Conservation (phyloP, 495 filamentous ascomycete species). For the Monascus purpureus region DNA sequence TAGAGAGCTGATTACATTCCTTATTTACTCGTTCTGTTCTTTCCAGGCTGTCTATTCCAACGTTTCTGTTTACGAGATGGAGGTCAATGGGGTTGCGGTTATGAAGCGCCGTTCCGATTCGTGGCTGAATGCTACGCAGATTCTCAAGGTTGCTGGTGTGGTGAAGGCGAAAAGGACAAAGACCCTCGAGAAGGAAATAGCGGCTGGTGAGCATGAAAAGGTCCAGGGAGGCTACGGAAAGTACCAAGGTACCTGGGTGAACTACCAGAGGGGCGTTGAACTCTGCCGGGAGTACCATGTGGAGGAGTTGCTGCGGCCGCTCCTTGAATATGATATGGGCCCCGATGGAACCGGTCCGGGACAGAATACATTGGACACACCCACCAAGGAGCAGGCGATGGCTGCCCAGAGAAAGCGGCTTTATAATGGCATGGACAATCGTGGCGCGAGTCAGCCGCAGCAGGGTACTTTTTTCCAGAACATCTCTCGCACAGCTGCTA, state of each 20-base stretch:
- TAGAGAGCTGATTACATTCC: constrained; percentile 5
- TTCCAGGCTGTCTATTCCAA: constrained; percentile 84
- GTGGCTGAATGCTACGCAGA: constrained; percentile 92
- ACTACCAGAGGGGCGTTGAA: constrained; percentile 75
- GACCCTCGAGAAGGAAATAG: constrained; percentile 93
- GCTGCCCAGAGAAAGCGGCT: constrained; percentile 90
- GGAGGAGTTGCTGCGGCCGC: constrained; percentile 67
- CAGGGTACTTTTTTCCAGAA: constrained; percentile 89
- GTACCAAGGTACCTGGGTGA: constrained; percentile 98
- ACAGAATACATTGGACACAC: constrained; percentile 60
- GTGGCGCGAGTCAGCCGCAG: constrained; percentile 45
- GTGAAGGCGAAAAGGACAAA: constrained; percentile 96
- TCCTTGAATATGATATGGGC: constrained; percentile 80
- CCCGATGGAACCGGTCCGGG: constrained; percentile 53
- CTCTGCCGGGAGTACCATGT: constrained; percentile 92
- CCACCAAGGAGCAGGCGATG: constrained; percentile 99
- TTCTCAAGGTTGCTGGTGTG: constrained; percentile 88
- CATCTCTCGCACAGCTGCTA: constrained; percentile 83
- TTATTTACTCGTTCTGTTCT: constrained; percentile 11
- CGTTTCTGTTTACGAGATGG: constrained; percentile 94
- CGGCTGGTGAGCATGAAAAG: constrained; percentile 92
- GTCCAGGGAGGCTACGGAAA: constrained; percentile 97
- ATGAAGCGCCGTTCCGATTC: constrained; percentile 89
- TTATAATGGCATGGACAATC: constrained; percentile 55
- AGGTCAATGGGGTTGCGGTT: constrained; percentile 76